phyloP scores from a whole-genome alignment of 148 eudicot species.

The Cornus controversa region DNA sequence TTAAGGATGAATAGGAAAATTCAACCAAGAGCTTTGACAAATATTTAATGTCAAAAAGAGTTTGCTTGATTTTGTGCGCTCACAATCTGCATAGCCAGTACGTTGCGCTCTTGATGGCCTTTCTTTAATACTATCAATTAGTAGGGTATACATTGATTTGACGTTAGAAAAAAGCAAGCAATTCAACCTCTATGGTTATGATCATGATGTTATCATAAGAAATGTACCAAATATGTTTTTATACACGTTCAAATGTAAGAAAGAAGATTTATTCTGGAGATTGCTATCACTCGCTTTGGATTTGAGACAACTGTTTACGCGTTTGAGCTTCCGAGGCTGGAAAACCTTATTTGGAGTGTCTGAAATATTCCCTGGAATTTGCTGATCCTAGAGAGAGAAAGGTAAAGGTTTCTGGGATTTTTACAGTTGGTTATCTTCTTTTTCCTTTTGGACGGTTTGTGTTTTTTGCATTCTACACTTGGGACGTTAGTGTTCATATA shows the following conservation, averaged over 20 bases:
- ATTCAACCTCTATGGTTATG: neutral
- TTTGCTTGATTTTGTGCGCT: neutral
- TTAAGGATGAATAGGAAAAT: neutral
- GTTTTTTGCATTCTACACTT: neutral
- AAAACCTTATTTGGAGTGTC: neutral
- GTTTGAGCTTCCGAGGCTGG: slow-evolving; percentile 8
- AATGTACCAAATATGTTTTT: neutral
- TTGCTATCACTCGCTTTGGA: slow-evolving; percentile 8
- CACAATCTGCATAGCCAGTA: neutral
- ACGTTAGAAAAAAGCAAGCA: neutral
- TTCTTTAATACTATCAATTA: neutral
- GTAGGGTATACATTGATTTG: neutral
- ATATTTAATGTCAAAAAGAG: too few relatives aligned
- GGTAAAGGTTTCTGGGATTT: slow-evolving; percentile 14
- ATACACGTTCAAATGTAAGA: neutral
- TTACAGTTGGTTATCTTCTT: slow-evolving; percentile 12
- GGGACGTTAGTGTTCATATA: neutral
- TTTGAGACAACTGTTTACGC: neutral
- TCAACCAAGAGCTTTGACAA: neutral
- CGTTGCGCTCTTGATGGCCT: neutral
- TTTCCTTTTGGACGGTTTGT: neutral
- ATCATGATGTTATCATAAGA: neutral
- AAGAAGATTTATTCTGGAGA: neutral
- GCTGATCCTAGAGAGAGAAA: neutral
- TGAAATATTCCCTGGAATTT: neutral